Conservation (phyloP, 768 basidiomycete species). For the Termitomyces sp. region DNA sequence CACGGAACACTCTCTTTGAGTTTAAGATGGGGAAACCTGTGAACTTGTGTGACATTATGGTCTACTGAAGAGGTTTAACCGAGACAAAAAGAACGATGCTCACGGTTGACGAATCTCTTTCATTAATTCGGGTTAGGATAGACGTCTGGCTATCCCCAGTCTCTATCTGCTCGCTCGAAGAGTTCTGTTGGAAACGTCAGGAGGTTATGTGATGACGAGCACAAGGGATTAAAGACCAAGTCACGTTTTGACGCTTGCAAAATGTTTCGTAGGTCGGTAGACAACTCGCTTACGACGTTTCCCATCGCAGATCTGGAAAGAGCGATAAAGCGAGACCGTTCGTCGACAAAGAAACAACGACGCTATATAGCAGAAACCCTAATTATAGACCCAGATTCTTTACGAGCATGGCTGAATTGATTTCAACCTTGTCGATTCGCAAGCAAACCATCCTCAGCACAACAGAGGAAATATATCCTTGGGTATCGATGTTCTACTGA, state of each 20-base stretch:
- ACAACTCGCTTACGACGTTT: conserved; percentile 7
- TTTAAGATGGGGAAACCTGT: not conserved
- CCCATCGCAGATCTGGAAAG: conserved; percentile 3
- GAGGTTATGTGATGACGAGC: not conserved
- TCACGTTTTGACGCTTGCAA: not conserved
- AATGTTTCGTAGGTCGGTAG: not conserved
- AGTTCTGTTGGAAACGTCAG: conserved; percentile 1
- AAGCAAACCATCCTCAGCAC: not conserved
- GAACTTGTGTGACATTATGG: not conserved
- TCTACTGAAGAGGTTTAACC: not conserved
- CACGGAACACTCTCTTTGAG: not conserved
- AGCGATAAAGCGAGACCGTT: not conserved
- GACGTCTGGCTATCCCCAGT: not conserved
- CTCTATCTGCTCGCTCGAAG: not conserved
- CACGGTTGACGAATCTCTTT: not conserved
- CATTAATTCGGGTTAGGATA: not conserved
- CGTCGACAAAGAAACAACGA: not conserved
- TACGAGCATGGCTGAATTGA: not conserved
- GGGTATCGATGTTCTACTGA: not conserved
- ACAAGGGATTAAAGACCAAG: not conserved
- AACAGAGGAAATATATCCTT: not conserved
- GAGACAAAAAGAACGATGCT: not conserved
- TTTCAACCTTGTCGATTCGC: not conserved
- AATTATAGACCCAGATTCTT: conserved; percentile 1
- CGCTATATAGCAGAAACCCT: not conserved